phyloP scores from a whole-genome alignment of 192 early-diverging fungal genomes.

The Coemansia sp. region DNA sequence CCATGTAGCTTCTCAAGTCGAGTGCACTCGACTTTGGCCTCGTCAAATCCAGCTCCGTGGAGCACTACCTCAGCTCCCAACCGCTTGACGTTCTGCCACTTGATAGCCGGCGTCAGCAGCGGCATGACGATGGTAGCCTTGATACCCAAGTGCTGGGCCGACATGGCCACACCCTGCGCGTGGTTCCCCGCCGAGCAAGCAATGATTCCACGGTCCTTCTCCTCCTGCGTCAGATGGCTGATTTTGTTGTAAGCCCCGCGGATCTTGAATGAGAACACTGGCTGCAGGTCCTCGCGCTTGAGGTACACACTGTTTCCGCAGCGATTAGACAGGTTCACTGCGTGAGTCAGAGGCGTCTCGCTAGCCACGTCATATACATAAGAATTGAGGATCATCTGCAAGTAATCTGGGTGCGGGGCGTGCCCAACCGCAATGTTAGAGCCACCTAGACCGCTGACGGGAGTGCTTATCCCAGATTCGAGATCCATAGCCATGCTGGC shows the following conservation, averaged over 20 bases:
- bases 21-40: constrained; percentile 85
- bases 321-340: constrained; percentile 80
- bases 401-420: constrained; percentile 74
- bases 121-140: constrained; percentile 99
- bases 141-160: constrained; percentile 91
- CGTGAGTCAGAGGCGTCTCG: constrained; percentile 87
- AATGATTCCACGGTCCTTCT: constrained; percentile 85
- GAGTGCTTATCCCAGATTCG: constrained; percentile 10
- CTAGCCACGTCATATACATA: constrained; percentile 93
- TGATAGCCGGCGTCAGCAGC: constrained; percentile 72
- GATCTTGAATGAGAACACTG: constrained; percentile 98
- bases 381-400: constrained; percentile 91
- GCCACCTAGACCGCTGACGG: background rate
- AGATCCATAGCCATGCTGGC: constrained; percentile 21
- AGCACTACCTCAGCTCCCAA: constrained; percentile 88
- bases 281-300: constrained; percentile 97
- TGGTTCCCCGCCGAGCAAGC: constrained; percentile 99
- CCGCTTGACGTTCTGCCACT: constrained; percentile 88
- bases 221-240: constrained; percentile 75
- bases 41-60: constrained; percentile 92
- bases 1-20: constrained; percentile 70
- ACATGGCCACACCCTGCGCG: constrained; percentile 95
- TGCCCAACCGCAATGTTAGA: background rate
- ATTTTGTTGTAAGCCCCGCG: constrained; percentile 97
- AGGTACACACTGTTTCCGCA: constrained; percentile 72